These are phyloP conservation scores for Phytophthora foliorum DNA, from an alignment of 352 stramenopile species.

Conservation along the genomic window DNA sequence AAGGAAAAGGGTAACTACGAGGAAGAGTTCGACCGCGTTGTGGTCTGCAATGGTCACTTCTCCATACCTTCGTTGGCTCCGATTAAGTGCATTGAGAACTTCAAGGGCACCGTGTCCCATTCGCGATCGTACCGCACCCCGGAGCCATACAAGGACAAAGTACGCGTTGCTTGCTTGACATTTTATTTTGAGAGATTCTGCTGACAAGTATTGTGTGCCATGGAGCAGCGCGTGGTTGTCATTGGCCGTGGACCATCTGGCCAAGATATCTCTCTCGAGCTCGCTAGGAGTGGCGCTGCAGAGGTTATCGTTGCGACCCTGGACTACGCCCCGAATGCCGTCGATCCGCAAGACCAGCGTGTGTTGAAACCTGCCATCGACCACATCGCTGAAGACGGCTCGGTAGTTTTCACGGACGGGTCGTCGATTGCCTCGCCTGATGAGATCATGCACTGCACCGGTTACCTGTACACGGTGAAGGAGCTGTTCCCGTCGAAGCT, in stretches of 20 bases:
- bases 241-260: constrained; percentile 77
- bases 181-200: neutral
- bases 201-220: constrained; percentile 4
- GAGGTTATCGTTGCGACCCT: constrained; percentile 72
- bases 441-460: constrained; percentile 85
- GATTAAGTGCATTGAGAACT: constrained; percentile 70
- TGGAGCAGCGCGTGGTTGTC: constrained; percentile 58
- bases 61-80: constrained; percentile 54
- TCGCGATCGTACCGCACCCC: constrained; percentile 69
- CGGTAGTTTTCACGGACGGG: constrained; percentile 66
- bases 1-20: constrained; percentile 55
- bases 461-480: constrained; percentile 75
- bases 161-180: neutral
- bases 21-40: constrained; percentile 78
- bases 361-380: constrained; percentile 69
- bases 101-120: constrained; percentile 49
- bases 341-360: constrained; percentile 45
- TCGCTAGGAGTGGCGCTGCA: constrained; percentile 45
- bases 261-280: constrained; percentile 84
- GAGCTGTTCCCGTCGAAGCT: constrained; percentile 55
- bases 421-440: constrained; percentile 58
- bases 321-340: constrained; percentile 44
- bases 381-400: constrained; percentile 56
- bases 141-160: constrained; percentile 55
- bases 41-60: constrained; percentile 87